phyloP scores from a whole-genome alignment of 495 filamentous ascomycete species.

The Neurospora tetraspora region DNA sequence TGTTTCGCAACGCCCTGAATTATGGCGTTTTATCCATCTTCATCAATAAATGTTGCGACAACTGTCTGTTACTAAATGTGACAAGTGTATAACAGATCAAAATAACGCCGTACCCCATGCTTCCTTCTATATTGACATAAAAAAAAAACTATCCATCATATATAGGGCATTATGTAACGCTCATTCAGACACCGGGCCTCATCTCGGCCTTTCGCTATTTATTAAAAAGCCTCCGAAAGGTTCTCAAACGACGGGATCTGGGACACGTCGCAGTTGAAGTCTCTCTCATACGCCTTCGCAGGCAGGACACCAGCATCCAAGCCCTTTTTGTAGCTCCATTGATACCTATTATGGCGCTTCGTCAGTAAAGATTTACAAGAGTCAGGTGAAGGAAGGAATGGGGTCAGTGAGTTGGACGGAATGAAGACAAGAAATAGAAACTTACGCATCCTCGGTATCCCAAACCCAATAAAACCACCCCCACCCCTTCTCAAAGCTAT shows the following conservation, averaged over 20 bases:
- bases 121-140: background rate
- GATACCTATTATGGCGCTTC: slow-evolving; percentile 50
- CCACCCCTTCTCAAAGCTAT: slow-evolving; percentile 77
- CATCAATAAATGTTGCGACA: background rate
- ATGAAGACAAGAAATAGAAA: background rate
- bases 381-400: background rate
- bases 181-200: background rate
- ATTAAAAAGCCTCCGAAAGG: slow-evolving; percentile 60
- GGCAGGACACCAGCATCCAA: slow-evolving; percentile 79
- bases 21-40: too few species aligned
- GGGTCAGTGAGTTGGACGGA: background rate
- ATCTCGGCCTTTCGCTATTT: background rate
- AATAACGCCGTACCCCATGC: background rate
- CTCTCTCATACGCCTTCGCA: slow-evolving; percentile 59
- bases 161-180: background rate
- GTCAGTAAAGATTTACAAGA: slow-evolving; percentile 31
- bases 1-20: background rate
- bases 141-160: background rate
- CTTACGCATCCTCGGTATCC: slow-evolving; percentile 37
- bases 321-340: slow-evolving; percentile 91
- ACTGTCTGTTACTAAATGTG: background rate
- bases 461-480: slow-evolving; percentile 98
- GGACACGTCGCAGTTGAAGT: slow-evolving; percentile 60
- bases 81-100: background rate
- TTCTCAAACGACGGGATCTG: slow-evolving; percentile 61